Percentiles rank a stretch among this genome's conserved stretches.
Conservation (phyloP, 805 yeast genomes). For the Metschnikowia sp. region DNA sequence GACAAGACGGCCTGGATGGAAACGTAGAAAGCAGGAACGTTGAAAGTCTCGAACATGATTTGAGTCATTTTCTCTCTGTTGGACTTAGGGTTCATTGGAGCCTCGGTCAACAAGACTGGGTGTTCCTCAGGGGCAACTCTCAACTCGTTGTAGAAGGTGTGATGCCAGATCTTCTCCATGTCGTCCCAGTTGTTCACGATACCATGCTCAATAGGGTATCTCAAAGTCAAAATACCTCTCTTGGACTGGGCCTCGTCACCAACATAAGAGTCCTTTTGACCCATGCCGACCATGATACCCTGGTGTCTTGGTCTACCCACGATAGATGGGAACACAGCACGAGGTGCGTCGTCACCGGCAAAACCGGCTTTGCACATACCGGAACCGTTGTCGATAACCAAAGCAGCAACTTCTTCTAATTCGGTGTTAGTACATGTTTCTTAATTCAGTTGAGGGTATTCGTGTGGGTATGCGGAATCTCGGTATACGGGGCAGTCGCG, state of each 20-base stretch:
- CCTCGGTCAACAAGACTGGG: constrained; percentile 98
- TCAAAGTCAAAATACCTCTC: constrained; percentile 98
- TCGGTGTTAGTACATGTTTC: constrained; percentile 16
- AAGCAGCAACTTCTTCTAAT: constrained; percentile 48
- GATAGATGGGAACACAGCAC: constrained; percentile 99
- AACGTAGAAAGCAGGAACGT: constrained; percentile 99
- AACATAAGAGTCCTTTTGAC: constrained; percentile 99
- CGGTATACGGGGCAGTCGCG: neutral
- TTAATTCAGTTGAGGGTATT: neutral
- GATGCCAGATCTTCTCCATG: constrained; percentile 99
- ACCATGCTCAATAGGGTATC: constrained; percentile 99
- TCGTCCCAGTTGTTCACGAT: constrained; percentile 99
- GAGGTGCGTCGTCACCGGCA: constrained; percentile 99
- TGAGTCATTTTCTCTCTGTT: constrained; percentile 99
- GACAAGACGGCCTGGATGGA: constrained; percentile 98
- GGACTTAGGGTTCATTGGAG: constrained; percentile 99
- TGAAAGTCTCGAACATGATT: constrained; percentile 98
- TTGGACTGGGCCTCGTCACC: constrained; percentile 99
- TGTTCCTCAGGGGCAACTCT: constrained; percentile 99
- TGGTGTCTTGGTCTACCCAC: constrained; percentile 99
- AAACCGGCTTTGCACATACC: constrained; percentile 99
- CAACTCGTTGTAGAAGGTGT: constrained; percentile 99
- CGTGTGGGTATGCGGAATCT: neutral
- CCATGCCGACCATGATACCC: constrained; percentile 99
- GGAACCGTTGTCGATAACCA: constrained; percentile 99